Percentiles rank a stretch among this genome's conserved stretches.
These are phyloP conservation scores for Venustampulla echinocandica DNA, from an alignment of 495 filamentous ascomycete species.

Conservation along the genomic window DNA sequence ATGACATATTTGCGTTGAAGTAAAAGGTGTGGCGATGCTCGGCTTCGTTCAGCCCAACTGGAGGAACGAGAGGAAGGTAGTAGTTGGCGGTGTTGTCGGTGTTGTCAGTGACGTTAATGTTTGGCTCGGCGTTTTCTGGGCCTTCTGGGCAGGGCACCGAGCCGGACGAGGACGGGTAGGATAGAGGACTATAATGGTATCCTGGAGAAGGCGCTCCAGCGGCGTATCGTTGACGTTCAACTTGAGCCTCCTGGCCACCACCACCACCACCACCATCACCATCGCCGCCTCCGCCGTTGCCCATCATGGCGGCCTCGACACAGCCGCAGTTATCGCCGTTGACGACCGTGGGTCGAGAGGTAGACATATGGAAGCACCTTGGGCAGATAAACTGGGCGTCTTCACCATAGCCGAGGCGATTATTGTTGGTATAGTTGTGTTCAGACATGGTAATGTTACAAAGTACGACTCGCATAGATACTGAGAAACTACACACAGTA, in stretches of 20 bases:
- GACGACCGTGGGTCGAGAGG: conserved; percentile 20
- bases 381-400: conserved; percentile 8
- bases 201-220: background rate
- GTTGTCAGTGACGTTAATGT: background rate
- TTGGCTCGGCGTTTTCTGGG: conserved; percentile 9
- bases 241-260: background rate
- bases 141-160: conserved; percentile 13
- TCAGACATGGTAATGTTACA: conserved; percentile 6
- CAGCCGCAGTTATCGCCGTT: conserved; percentile 27
- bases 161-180: conserved; percentile 11
- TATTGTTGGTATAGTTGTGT: conserved; percentile 3
- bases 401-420: background rate
- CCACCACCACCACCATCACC: no score
- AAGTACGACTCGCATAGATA: no score
- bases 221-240: background rate
- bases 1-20: conserved; percentile 10
- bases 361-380: conserved; percentile 16
- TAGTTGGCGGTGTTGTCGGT: no score
- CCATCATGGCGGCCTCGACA: conserved; percentile 10
- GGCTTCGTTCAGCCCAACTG: conserved; percentile 4
- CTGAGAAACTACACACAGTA: no score
- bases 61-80: conserved; percentile 6
- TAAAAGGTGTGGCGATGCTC: conserved; percentile 8
- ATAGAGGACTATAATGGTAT: conserved; percentile 3
- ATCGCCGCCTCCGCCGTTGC: conserved; percentile 6